These are phyloP conservation scores for Oxytropis ochrocephala DNA, from an alignment of 306 rosid genomes.

Conservation along the genomic window DNA sequence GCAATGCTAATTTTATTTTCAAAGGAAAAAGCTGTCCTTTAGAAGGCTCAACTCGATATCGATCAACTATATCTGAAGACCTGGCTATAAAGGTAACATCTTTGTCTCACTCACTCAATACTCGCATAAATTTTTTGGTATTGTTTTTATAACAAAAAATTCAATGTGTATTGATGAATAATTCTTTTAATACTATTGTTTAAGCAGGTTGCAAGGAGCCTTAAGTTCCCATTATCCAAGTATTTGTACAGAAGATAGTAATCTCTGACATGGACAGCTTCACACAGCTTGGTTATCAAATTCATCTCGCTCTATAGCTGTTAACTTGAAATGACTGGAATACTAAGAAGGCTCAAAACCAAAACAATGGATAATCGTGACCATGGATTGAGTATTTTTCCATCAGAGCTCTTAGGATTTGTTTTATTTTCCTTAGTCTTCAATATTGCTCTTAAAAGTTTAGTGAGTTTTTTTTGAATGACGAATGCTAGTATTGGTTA, in stretches of 20 bases:
- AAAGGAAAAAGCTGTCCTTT: slow-evolving; percentile 83
- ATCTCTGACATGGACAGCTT: neutral
- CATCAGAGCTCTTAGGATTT: neutral
- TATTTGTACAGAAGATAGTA: slow-evolving; percentile 65
- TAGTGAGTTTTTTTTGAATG: neutral
- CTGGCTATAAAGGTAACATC: slow-evolving; percentile 62
- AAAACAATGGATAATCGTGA: slow-evolving; percentile 11
- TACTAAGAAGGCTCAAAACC: neutral
- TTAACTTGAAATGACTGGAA: slow-evolving; percentile 8
- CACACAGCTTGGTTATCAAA: slow-evolving; percentile 9
- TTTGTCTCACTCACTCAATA: neutral
- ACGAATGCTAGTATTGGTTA: too few relatives aligned
- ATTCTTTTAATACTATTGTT: slow-evolving; percentile 12
- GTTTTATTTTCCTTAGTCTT: neutral
- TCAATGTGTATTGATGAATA: neutral
- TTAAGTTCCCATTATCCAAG: slow-evolving; percentile 80
- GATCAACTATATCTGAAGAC: slow-evolving; percentile 73
- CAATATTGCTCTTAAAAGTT: neutral
- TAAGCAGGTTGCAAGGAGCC: slow-evolving; percentile 89
- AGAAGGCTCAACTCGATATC: slow-evolving; percentile 80
- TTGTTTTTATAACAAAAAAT: neutral
- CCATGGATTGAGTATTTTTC: neutral
- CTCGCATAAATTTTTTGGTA: neutral
- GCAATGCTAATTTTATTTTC: slow-evolving; percentile 77
- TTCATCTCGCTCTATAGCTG: neutral